Base-by-base conservation (phyloP, 495 filamentous ascomycete genomes). In the Penicillium lagena region DNA sequence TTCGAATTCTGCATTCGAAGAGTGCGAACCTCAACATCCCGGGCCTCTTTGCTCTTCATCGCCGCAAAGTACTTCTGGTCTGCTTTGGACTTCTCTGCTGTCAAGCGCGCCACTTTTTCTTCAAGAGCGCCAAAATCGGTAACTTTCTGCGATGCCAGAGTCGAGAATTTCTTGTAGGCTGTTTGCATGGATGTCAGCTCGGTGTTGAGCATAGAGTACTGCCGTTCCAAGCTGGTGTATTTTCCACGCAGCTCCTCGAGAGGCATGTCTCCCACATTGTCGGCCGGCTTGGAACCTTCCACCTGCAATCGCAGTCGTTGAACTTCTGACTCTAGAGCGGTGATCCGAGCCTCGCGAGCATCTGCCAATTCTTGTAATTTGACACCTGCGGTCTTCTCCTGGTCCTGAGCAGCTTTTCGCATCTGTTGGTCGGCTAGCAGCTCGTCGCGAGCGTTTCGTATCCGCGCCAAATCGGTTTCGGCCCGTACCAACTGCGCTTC, bases 21-120 rank as follows among this genome's bases (percentile, higher is more conserved):
- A 4, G 81, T 77, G 45, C 88, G 77, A 37, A 90, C 82, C 64
- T 95, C 90, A 33, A 75, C 68, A 12, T 84, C 81, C 42, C 87
- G 75, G 13, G 83, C 80, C 54, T 97, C 93, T 59, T 89, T 95
- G 51, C 86, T 82, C 60, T 96, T 96, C 73, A 95, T 90, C 11
- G 89, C 87, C 5, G 83, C 83, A 57, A 96, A 97, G 60, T 95
- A 98, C 64, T 97, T 97, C 61, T 96, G 90, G 55, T 97, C 90
- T 0, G 94, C 94, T 58, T 96, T 97, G 30, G 81, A 79, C 64
- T 97, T 98, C 63, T 98, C 93, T 0, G 89, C 90, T 3, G 73
- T 77, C 9, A 93, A 68, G 6, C 85, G 69, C 22, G 78, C 73
- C 33, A 94, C 70, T 49, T 83, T 83, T 37, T 96, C 90, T 66